Evolutionary conservation across 2,329 filamentous ascomycete genomes (phyloP).

Genomic region (Taxawa tesnikishii): DNA sequence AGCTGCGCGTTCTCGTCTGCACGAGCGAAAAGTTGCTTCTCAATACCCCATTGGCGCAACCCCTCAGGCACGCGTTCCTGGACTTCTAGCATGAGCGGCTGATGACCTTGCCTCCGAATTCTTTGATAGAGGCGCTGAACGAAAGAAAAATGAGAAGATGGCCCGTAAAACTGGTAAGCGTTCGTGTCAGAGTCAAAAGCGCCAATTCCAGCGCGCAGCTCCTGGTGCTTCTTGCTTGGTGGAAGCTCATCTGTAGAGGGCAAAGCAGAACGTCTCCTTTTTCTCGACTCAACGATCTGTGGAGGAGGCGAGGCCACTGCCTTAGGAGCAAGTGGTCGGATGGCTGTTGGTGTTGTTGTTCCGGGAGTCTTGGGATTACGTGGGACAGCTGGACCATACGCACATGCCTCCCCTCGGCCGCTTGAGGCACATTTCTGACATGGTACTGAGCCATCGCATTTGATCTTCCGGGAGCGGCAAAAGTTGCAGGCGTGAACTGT

Average conservation of each 20-base stretch:
- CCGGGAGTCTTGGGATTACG: constrained; percentile 1
- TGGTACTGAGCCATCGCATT: constrained; percentile 3
- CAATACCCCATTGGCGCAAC: constrained; percentile 4
- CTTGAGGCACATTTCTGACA: constrained; percentile 1
- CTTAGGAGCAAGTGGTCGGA: background rate
- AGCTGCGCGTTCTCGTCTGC: background rate
- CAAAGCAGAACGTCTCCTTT: too few species aligned
- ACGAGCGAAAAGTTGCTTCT: constrained; percentile 5
- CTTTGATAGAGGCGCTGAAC: constrained; percentile 5
- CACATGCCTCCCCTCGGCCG: constrained; percentile 2
- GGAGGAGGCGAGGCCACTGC: background rate
- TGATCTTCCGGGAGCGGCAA: constrained; percentile 5
- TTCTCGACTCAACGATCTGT: too few species aligned
- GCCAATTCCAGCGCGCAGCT: constrained; percentile 4
- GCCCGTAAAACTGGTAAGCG: constrained; percentile 6
- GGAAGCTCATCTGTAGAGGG: background rate
- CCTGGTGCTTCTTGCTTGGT: constrained; percentile 5
- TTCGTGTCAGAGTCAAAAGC: constrained; percentile 4
- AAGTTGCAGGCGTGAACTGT: constrained; percentile 2
- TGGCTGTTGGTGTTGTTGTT: constrained; percentile 1
- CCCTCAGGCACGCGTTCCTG: constrained; percentile 2
- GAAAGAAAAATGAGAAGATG: constrained; percentile 4
- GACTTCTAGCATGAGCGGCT: background rate
- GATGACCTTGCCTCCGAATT: constrained; percentile 2
- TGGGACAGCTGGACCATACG: background rate